phyloP scores from a whole-genome alignment of 1,139 yeast species.

The Lodderomyces oxycetoniae region DNA sequence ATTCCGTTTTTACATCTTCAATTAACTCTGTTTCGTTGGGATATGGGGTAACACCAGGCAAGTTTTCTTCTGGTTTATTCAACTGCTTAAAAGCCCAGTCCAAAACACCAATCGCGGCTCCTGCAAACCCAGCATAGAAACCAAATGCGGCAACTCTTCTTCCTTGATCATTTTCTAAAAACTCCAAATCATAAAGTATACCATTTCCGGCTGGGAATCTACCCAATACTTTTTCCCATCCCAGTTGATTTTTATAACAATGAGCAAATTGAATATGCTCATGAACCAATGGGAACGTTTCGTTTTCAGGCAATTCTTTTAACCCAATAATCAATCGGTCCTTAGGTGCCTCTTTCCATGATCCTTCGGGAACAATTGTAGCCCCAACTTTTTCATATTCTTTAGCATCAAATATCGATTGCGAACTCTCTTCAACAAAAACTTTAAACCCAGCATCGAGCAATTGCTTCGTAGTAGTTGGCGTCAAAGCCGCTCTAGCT shows the following conservation, averaged over 20 bases:
- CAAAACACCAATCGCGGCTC: constrained; percentile 91
- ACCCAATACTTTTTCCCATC: constrained; percentile 87
- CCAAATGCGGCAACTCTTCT: constrained; percentile 99
- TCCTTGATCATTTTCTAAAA: constrained; percentile 88
- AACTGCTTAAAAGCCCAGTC: constrained; percentile 93
- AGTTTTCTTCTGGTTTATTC: constrained; percentile 56
- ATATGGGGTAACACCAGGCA: constrained; percentile 77
- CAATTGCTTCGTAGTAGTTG: constrained; percentile 78
- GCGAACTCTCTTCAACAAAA: constrained; percentile 80
- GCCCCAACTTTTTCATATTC: constrained; percentile 85
- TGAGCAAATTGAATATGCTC: constrained; percentile 98
- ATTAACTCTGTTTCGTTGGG: constrained; percentile 74
- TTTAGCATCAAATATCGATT: constrained; percentile 67
- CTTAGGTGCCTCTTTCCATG: constrained; percentile 87
- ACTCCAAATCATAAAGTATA: constrained; percentile 85
- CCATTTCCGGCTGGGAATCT: constrained; percentile 94
- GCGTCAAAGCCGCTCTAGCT: constrained; percentile 96
- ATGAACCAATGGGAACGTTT: constrained; percentile 85
- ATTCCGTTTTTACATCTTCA: constrained; percentile 59
- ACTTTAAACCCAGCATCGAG: constrained; percentile 85
- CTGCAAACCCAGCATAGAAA: constrained; percentile 97
- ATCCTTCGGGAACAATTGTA: constrained; percentile 82
- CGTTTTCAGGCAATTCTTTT: constrained; percentile 90
- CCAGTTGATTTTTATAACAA: constrained; percentile 95
- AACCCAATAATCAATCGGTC: constrained; percentile 89